Evolutionary conservation across 176 grass and related monocot species (phyloP).

Genomic region (Avena sativa): DNA sequence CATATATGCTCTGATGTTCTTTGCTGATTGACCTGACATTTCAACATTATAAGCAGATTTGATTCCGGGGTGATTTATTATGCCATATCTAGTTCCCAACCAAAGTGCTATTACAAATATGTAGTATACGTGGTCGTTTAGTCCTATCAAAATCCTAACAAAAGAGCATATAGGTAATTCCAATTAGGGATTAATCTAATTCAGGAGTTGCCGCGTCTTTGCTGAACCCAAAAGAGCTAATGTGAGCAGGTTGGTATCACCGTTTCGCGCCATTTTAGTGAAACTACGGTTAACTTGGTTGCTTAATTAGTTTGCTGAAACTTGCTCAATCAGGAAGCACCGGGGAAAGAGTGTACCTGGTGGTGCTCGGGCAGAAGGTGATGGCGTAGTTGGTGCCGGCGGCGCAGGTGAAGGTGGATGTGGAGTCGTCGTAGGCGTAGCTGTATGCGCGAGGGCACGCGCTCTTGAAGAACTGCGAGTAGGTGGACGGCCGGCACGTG

Average conservation of each 20-base stretch:
- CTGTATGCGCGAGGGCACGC: slow-evolving; percentile 91
- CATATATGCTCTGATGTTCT: neutral
- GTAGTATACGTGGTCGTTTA: too few relatives aligned
- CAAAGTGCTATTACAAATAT: too few relatives aligned
- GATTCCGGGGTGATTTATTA: neutral
- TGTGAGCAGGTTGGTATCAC: too few relatives aligned
- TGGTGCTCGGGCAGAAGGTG: slow-evolving; percentile 89
- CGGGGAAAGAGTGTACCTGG: slow-evolving; percentile 49
- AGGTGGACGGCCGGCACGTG: slow-evolving; percentile 78
- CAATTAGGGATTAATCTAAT: too few relatives aligned
- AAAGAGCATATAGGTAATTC: too few relatives aligned
- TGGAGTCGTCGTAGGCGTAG: slow-evolving; percentile 94
- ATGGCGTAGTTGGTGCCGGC: slow-evolving; percentile 74
- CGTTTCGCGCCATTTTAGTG: slow-evolving; percentile 30
- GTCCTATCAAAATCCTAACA: too few relatives aligned
- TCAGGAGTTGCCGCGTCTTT: too few relatives aligned
- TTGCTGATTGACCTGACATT: neutral
- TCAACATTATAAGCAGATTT: neutral
- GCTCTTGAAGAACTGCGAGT: slow-evolving; percentile 98
- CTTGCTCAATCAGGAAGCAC: neutral
- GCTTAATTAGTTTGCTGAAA: neutral
- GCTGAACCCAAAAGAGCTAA: neutral
- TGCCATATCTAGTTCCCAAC: too few relatives aligned
- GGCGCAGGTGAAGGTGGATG: slow-evolving; percentile 88
- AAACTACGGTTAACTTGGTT: neutral